Evolutionary conservation across 345 rosid species (phyloP).

Genomic region (Hypericum androsaemum): DNA sequence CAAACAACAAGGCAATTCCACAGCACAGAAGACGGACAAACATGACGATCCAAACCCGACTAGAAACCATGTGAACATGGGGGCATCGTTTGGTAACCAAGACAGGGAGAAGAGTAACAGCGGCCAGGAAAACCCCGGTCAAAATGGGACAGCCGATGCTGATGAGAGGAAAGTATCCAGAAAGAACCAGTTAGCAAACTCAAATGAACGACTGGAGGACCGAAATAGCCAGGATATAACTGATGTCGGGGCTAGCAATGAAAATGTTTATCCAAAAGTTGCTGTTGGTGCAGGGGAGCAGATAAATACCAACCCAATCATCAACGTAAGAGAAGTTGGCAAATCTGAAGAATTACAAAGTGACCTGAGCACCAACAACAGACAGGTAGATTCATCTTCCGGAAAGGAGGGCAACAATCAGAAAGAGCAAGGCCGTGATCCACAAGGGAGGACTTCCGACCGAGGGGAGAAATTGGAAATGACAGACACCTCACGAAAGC

Average conservation of each 20-base stretch:
- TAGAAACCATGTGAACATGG: too few species aligned
- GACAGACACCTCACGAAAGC: conserved; percentile 2
- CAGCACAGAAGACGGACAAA: too few species aligned
- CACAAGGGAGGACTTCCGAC: conserved; percentile 2
- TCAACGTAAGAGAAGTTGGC: background rate
- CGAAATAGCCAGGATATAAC: background rate
- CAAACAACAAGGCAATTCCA: background rate
- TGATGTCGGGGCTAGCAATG: background rate
- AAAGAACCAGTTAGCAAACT: conserved; percentile 5
- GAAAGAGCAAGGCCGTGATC: conserved; percentile 7
- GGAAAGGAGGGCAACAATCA: conserved; percentile 7
- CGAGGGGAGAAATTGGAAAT: conserved; percentile 20
- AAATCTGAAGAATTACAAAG: conserved; percentile 8
- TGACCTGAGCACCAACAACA: conserved; percentile 1
- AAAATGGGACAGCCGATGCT: background rate
- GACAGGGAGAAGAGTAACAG: background rate
- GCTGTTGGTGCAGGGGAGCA: conserved; percentile 1
- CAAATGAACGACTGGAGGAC: background rate
- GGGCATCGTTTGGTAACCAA: too few species aligned
- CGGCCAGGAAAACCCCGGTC: conserved; percentile 11
- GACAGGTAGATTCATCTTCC: conserved; percentile 9
- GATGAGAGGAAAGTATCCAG: conserved; percentile 5
- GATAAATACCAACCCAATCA: background rate
- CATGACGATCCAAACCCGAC: too few species aligned
- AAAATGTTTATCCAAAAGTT: background rate